Base-by-base conservation (phyloP, 2,329 filamentous ascomycete species). In the Aspergillus arachidicola region DNA sequence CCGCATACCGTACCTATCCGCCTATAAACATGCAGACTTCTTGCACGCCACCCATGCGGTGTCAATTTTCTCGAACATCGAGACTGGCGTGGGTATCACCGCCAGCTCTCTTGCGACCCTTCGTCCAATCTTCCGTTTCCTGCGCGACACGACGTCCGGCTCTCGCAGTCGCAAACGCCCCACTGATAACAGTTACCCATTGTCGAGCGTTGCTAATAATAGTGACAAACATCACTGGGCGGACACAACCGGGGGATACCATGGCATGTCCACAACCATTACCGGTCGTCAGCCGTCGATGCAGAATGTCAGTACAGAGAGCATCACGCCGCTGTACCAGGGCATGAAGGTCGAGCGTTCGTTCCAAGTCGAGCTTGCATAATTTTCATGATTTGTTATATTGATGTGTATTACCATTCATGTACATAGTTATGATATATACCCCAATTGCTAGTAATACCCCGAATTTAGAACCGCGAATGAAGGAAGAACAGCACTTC, bases 51-150 rank as follows among this genome's bases (percentile, higher is more conserved):
- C 51, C n/a, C 32, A 41, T 21, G n/a, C 51, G 4, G 51, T 55
- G 21, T 55, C 51, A 7, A 38, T 55, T 19, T 55, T 12, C n/a
- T 55, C 51, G 51, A 55, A 55, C 6, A 55, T 55, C 12, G 51
- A 55, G 23, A 55, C 51, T 12, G 51, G 51, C n/a, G n/a, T 55
- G 10, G 51, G 51, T 19, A 55, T 55, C 51, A 55, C 51, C 5
- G 51, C 51, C 12, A 55, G 51, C 32, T 55, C 51, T 55, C 51
- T 55, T 21, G 51, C 51, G 32, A 55, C 51, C 16, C 51, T 55
- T 36, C 51, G 51, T 6, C 51, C 51, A 9, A 38, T 38, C 21
- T 55, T 55, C 51, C 51, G 51, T 34, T 26, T 55, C 51, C 51
- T 55, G 11, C 51, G 51, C 32, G 51, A 55, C 32, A 36, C 51